A percentile compares a stretch with the other conserved stretches of the same genome.
These are phyloP conservation scores for Pholiota microspora DNA, from an alignment of 768 basidiomycete genomes.

Conservation along the genomic window DNA sequence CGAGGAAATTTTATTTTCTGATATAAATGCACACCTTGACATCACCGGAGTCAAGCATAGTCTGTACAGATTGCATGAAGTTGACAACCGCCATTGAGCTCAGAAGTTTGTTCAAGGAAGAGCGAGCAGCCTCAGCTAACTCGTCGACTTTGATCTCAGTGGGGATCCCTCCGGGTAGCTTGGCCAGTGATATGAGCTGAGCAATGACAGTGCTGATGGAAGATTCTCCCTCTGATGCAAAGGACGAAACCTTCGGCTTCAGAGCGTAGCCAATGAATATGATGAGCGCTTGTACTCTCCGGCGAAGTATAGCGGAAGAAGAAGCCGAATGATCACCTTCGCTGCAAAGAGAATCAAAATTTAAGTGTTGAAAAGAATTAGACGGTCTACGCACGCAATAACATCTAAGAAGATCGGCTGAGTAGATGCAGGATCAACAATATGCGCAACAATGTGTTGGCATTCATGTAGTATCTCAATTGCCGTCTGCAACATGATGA, in stretches of 20 bases:
- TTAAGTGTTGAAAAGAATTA: background rate
- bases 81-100: slow-evolving; percentile 65
- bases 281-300: slow-evolving; percentile 68
- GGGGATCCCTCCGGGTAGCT: slow-evolving; percentile 26
- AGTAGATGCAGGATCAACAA: slow-evolving; percentile 34
- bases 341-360: slow-evolving; percentile 29
- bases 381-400: slow-evolving; percentile 40
- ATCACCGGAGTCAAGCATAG: slow-evolving; percentile 56
- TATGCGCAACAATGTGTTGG: slow-evolving; percentile 48
- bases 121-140: slow-evolving; percentile 45
- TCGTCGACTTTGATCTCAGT: slow-evolving; percentile 39
- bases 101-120: slow-evolving; percentile 52
- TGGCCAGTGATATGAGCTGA: slow-evolving; percentile 46
- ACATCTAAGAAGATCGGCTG: slow-evolving; percentile 54
- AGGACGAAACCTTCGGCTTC: slow-evolving; percentile 27
- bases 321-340: slow-evolving; percentile 58
- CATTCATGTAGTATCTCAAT: slow-evolving; percentile 67
- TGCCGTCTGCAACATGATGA: slow-evolving; percentile 44
- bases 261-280: slow-evolving; percentile 58
- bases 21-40: slow-evolving; percentile 39
- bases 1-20: background rate
- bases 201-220: slow-evolving; percentile 43
- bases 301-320: slow-evolving; percentile 41
- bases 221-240: slow-evolving; percentile 19
- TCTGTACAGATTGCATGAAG: slow-evolving; percentile 58